A percentile compares a stretch with the other conserved stretches of the same genome.
These are phyloP conservation scores for Diaporthe sp. DNA, from an alignment of 2,329 filamentous ascomycete genomes.

Conservation along the genomic window DNA sequence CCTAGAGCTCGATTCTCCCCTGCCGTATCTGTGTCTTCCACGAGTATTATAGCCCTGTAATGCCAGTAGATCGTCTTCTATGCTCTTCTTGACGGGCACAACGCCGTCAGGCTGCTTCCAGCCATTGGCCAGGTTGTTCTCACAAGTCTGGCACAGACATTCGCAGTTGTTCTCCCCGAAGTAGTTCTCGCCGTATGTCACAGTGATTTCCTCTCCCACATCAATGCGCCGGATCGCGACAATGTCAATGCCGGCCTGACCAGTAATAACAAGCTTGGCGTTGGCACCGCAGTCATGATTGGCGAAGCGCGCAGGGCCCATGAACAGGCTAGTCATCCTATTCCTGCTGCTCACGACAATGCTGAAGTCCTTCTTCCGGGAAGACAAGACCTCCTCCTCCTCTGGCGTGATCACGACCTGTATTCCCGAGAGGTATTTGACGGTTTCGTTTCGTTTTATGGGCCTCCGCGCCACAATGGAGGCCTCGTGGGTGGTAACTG, in stretches of 20 bases:
- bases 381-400: constrained; percentile 86
- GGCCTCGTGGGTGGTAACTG: constrained; percentile 90
- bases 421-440: constrained; percentile 93
- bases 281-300: constrained; percentile 98
- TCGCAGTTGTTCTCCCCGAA: constrained; percentile 97
- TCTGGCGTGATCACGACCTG: constrained; percentile 93
- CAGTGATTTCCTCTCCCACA: constrained; percentile 93
- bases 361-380: constrained; percentile 93
- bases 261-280: constrained; percentile 86
- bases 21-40: constrained; percentile 65
- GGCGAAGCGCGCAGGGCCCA: constrained; percentile 94
- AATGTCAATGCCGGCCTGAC: constrained; percentile 90
- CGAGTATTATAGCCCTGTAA: constrained; percentile 70
- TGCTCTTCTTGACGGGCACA: constrained; percentile 62
- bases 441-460: constrained; percentile 85
- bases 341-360: constrained; percentile 94
- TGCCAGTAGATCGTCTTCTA: constrained; percentile 63
- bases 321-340: constrained; percentile 91
- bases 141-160: constrained; percentile 91
- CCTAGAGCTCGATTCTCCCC: constrained; percentile 64
- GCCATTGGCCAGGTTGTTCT: constrained; percentile 81
- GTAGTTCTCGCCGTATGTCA: constrained; percentile 95
- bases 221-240: constrained; percentile 86
- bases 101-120: constrained; percentile 76
- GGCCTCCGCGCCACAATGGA: constrained; percentile 84